phyloP scores from a whole-genome alignment of 164 flowering plant genomes.

The Chimonanthus praecox region DNA sequence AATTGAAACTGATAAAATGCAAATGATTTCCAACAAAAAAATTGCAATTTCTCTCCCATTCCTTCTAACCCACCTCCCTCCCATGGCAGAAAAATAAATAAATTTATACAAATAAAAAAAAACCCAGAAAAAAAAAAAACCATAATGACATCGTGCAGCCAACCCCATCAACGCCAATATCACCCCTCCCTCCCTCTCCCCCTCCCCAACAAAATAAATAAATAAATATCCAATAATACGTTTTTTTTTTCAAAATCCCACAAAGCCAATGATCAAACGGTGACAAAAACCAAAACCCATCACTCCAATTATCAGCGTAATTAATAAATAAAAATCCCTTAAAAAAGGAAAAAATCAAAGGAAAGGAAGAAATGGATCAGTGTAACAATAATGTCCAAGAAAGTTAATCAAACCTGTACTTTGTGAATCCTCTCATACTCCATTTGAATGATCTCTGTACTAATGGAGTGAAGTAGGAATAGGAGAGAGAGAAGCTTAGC shows the following conservation, averaged over 20 bases:
- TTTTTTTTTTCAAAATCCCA: background rate
- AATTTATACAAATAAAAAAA: background rate
- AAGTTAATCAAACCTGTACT: constrained; percentile 46
- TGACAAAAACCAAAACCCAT: background rate
- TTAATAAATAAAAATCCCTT: background rate
- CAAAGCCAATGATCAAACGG: constrained; percentile 2
- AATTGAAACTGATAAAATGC: background rate
- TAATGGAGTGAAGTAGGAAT: background rate
- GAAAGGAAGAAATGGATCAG: constrained; percentile 6
- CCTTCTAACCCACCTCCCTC: background rate
- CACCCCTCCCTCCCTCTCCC: no score
- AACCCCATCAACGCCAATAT: no score
- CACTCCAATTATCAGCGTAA: background rate
- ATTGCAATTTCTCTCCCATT: background rate
- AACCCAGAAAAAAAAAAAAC: background rate
- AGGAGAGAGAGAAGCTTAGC: background rate
- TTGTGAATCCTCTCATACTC: constrained; percentile 92
- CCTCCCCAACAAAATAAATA: background rate
- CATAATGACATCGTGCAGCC: no score
- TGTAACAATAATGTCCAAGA: background rate
- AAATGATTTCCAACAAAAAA: no score
- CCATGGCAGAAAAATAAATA: background rate
- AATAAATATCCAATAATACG: background rate
- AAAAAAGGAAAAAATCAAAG: background rate
- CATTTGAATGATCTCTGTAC: constrained; percentile 35